Evolutionary conservation across 1,284 basidiomycete species (phyloP).

Genomic region (Fomitiporia mediterranea): DNA sequence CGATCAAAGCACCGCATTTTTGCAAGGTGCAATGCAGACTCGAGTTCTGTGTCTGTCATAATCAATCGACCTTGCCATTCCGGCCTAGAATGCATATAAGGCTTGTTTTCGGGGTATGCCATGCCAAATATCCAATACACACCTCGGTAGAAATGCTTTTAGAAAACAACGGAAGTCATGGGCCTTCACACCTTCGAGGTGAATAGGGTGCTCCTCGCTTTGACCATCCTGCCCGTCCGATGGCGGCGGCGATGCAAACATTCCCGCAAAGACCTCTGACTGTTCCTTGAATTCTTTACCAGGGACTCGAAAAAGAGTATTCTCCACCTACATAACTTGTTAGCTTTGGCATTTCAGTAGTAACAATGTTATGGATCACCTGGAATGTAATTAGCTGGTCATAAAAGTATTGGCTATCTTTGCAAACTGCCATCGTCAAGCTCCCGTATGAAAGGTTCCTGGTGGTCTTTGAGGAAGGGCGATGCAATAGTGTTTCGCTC

Average conservation of each 20-base stretch:
- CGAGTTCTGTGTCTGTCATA: not conserved
- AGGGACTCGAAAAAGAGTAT: conserved; percentile 12
- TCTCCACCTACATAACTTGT: conserved; percentile 2
- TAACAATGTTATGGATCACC: not conserved
- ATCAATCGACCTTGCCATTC: not conserved
- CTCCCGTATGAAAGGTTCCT: too few relatives aligned
- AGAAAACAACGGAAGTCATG: conserved; percentile 8
- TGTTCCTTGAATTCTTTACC: conserved; percentile 8
- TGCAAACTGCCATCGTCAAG: not conserved
- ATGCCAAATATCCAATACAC: too few relatives aligned
- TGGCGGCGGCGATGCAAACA: conserved; percentile 4
- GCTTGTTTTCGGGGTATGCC: not conserved
- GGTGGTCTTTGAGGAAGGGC: too few relatives aligned
- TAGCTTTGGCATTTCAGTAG: not conserved
- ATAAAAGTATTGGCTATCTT: not conserved
- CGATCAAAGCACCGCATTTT: conserved; percentile 8
- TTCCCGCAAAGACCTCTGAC: conserved; percentile 12
- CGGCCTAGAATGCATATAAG: too few relatives aligned
- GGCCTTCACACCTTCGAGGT: not conserved
- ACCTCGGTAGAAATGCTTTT: not conserved
- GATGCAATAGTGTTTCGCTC: too few relatives aligned
- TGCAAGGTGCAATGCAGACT: conserved; percentile 7
- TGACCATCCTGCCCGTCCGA: not conserved
- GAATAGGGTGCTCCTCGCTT: conserved; percentile 8
- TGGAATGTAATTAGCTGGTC: not conserved